Conservation (phyloP, 352 stramenopile genomes). For the Globisporangium barbulae region DNA sequence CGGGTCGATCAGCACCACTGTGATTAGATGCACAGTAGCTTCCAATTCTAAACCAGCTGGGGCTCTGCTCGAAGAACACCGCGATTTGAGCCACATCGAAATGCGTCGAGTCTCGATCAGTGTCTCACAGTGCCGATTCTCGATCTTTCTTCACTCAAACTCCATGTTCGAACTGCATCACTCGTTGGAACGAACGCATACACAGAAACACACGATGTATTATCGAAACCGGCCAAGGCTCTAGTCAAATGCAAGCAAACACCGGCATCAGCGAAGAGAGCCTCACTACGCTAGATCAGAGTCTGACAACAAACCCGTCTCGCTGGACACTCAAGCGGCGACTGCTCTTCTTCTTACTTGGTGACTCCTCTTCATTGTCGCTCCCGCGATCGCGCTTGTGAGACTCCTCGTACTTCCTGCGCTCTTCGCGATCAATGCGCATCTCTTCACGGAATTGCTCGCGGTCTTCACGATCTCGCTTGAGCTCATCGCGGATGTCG, state of each 20-base stretch:
- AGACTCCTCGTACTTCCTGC: neutral
- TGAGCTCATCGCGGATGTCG: conserved; percentile 16
- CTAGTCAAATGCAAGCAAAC: neutral
- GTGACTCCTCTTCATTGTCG: neutral
- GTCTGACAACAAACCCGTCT: conserved; percentile 14
- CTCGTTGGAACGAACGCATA: neutral
- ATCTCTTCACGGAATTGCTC: conserved; percentile 11
- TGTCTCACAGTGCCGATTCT: no score
- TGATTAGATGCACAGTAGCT: no score
- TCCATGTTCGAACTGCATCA: neutral
- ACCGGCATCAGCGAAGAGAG: neutral
- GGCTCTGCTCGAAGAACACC: no score
- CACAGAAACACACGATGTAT: neutral
- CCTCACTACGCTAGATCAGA: conserved; percentile 3
- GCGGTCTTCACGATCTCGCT: conserved; percentile 12
- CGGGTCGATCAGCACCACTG: no score
- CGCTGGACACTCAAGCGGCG: conserved; percentile 14
- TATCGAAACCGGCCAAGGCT: neutral
- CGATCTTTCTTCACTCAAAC: neutral
- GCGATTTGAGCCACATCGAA: no score
- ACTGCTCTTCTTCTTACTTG: conserved; percentile 11
- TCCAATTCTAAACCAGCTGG: no score
- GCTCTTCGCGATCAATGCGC: conserved; percentile 6
- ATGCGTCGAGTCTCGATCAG: no score
- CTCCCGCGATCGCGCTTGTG: neutral